phyloP scores from a whole-genome alignment of 2,329 filamentous ascomycete species.

The Fusarium cyanostomum region DNA sequence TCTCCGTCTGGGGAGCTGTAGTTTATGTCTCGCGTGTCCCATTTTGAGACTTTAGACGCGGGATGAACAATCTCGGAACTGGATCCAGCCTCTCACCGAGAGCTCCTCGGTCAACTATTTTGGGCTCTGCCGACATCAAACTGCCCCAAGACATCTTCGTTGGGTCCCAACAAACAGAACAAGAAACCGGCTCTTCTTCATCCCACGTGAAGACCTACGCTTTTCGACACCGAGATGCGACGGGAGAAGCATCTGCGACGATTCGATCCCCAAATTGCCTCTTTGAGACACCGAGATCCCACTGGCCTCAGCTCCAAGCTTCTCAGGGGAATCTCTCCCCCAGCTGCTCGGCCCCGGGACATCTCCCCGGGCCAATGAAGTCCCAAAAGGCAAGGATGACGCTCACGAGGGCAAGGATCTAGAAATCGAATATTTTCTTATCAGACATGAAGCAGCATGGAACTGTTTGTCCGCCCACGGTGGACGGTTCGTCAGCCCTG shows the following conservation, averaged over 20 bases:
- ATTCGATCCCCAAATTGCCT: constrained; percentile 25
- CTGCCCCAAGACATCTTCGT: constrained; percentile 16
- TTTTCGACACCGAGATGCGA: constrained; percentile 40
- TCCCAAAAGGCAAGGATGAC: neutral
- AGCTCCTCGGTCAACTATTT: constrained; percentile 29
- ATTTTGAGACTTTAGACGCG: neutral
- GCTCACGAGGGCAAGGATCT: constrained; percentile 13
- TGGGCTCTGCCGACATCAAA: constrained; percentile 7
- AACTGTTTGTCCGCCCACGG: constrained; percentile 3
- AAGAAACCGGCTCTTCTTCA: constrained; percentile 4
- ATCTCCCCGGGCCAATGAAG: constrained; percentile 33
- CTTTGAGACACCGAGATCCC: constrained; percentile 37
- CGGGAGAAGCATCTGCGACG: constrained; percentile 17
- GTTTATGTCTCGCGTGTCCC: neutral
- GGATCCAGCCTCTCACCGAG: constrained; percentile 19
- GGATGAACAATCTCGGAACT: constrained; percentile 15
- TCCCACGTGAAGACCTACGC: constrained; percentile 41
- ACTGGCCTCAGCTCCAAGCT: constrained; percentile 23
- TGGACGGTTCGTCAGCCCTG: constrained; percentile 28
- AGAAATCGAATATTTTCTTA: neutral
- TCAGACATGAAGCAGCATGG: neutral
- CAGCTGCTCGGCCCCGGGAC: constrained; percentile 13
- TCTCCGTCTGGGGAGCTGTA: constrained; percentile 8
- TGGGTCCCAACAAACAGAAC: neutral
- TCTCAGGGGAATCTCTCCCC: constrained; percentile 31